phyloP scores from a whole-genome alignment of 768 basidiomycete genomes.

The Hygrophoropsis aurantiaca region DNA sequence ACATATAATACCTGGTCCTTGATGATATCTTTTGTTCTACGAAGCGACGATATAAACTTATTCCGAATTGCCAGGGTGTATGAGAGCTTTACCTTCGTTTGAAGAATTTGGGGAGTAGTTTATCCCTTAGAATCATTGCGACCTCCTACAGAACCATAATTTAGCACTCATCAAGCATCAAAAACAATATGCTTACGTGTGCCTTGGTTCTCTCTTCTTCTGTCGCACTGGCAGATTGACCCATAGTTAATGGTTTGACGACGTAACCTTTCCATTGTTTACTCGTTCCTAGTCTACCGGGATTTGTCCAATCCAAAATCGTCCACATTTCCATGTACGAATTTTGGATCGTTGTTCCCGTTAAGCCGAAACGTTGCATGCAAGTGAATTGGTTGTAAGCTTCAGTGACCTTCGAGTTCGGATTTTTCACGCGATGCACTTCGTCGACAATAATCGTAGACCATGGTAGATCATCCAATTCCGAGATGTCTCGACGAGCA shows the following conservation, averaged over 20 bases:
- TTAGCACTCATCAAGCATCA: neutral
- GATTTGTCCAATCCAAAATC: slow-evolving; percentile 90
- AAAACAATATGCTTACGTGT: slow-evolving; percentile 33
- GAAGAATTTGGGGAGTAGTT: slow-evolving; percentile 81
- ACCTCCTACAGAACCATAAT: slow-evolving; percentile 41
- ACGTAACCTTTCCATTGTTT: slow-evolving; percentile 80
- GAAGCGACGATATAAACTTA: neutral
- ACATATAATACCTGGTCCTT: slow-evolving; percentile 52
- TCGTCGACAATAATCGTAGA: slow-evolving; percentile 84
- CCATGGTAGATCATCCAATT: slow-evolving; percentile 68
- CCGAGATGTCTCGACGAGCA: slow-evolving; percentile 67
- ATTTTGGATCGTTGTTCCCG: slow-evolving; percentile 86
- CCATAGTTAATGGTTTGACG: slow-evolving; percentile 60
- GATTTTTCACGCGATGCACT: slow-evolving; percentile 87
- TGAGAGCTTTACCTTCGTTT: slow-evolving; percentile 57
- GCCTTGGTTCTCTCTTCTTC: slow-evolving; percentile 61
- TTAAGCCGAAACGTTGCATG: slow-evolving; percentile 75
- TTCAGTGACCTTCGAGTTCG: slow-evolving; percentile 57
- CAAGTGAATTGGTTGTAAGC: slow-evolving; percentile 75
- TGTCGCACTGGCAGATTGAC: slow-evolving; percentile 66
- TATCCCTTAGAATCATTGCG: slow-evolving; percentile 59
- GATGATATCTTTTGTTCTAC: slow-evolving; percentile 75
- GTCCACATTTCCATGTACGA: slow-evolving; percentile 90
- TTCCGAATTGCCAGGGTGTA: neutral
- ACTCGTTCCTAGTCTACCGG: slow-evolving; percentile 68